A percentile compares a stretch with the other conserved stretches of the same genome.
Evolutionary conservation across 2,329 filamentous ascomycete species (phyloP).

Genomic region (Chalaropsis thielavioides): DNA sequence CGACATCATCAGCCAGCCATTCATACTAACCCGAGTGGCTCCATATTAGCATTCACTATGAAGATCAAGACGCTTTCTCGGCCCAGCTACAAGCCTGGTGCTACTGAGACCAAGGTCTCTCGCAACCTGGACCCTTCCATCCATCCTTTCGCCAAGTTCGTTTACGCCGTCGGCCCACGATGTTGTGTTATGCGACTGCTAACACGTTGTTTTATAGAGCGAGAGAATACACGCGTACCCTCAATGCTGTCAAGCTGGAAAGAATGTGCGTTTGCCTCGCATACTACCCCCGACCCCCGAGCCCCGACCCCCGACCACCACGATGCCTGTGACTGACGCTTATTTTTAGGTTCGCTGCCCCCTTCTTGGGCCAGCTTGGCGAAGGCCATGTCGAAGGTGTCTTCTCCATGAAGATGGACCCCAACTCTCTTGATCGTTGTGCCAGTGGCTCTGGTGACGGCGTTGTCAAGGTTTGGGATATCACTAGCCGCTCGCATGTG

Average conservation of each 20-base stretch:
- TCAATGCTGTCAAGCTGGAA: conserved; percentile 78
- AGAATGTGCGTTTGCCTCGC: conserved; percentile 54
- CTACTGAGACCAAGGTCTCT: conserved; percentile 49
- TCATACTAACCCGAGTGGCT: no score
- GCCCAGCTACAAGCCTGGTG: conserved; percentile 51
- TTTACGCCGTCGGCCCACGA: neutral
- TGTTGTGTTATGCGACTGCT: neutral
- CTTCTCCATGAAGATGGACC: conserved; percentile 69
- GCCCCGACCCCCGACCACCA: no score
- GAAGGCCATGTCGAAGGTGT: conserved; percentile 79
- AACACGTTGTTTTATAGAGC: conserved; percentile 37
- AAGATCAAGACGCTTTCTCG: conserved; percentile 55
- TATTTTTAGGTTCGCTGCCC: conserved; percentile 27
- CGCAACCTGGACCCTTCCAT: conserved; percentile 69
- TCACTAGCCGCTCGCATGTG: conserved; percentile 55
- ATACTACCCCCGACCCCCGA: neutral
- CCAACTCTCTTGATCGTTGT: conserved; percentile 55
- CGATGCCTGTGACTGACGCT: neutral
- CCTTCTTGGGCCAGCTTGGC: conserved; percentile 73
- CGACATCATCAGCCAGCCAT: neutral
- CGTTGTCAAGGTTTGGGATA: conserved; percentile 82
- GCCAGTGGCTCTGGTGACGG: conserved; percentile 84
- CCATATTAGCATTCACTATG: conserved; percentile 21
- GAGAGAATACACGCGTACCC: conserved; percentile 48
- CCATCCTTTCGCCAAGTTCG: conserved; percentile 55